Base-by-base conservation (phyloP, 2,329 filamentous ascomycete genomes). In the Fusarium proliferatum region DNA sequence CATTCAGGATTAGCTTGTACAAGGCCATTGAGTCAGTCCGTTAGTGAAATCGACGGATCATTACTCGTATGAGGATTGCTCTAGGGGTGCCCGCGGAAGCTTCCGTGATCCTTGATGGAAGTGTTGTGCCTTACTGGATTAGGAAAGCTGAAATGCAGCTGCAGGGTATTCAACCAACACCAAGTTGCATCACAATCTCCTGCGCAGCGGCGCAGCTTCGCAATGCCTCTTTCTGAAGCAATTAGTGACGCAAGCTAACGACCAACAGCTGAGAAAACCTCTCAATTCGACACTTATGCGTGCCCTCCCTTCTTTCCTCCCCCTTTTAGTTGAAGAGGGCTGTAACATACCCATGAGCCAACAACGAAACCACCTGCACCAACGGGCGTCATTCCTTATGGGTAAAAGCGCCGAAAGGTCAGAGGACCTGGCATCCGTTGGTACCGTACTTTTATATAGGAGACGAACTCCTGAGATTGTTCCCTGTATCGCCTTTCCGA, bases 81-180 rank as follows among this genome's bases (percentile, higher is more conserved):
- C 42, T 16, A 17, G n/a, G 23, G 10, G 16, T 21, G 38, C 16
- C 23, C 42, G 42, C 42, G 42, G 42, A 26, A 45, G 42, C 23
- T 17, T 45, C 42, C 42, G 16, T 26, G 16, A 45, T 45, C 23
- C 42, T 26, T 45, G 33, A 19, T 26, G n/a, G 33, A 11, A n/a
- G 4, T 19, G n/a, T 10, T 17, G 17, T 34, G 9, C 26, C 38
- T 34, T 56, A 12, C 53, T 56, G 8, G 15, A 56, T 23, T 9
- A 23, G 10, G 53, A 13, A 56, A 56, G 53, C 53, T 56, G 53
- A 56, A 42, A 43, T 56, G 53, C 39, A 33, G 28, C 28, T 56
- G 38, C 53, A 56, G 39, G 53, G 53, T 56, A 13, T 43, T 11
- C 19, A n/a, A 56, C 53, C 53, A 56, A 56, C 53, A 56, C 53